Conservation (phyloP, 2,329 filamentous ascomycete genomes). For the Fusarium globosum region DNA sequence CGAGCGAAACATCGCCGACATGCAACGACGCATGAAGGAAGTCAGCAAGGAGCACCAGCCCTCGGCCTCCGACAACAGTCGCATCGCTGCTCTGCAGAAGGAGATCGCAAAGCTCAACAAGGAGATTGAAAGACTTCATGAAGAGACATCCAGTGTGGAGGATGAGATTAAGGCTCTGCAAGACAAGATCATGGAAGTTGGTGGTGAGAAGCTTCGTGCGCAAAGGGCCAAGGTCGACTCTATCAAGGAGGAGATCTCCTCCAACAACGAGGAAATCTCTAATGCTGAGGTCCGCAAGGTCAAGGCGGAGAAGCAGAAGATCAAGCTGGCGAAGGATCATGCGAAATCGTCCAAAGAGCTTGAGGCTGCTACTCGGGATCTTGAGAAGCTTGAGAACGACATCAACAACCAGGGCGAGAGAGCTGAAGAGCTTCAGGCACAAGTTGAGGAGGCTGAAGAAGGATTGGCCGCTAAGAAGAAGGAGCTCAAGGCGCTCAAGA, state of each 20-base stretch:
- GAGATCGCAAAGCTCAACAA: slow-evolving; percentile 79
- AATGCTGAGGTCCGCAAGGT: slow-evolving; percentile 87
- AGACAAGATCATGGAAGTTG: slow-evolving; percentile 98
- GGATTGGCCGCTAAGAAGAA: slow-evolving; percentile 81
- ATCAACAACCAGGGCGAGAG: slow-evolving; percentile 80
- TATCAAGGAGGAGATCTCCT: slow-evolving; percentile 85
- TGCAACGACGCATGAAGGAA: slow-evolving; percentile 86
- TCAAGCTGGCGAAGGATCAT: slow-evolving; percentile 86
- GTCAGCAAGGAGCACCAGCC: slow-evolving; percentile 83
- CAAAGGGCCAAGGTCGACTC: slow-evolving; percentile 93
- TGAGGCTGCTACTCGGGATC: slow-evolving; percentile 75
- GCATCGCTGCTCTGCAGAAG: slow-evolving; percentile 78
- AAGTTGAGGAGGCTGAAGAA: slow-evolving; percentile 85
- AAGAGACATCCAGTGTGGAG: slow-evolving; percentile 90
- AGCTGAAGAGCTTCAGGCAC: slow-evolving; percentile 76
- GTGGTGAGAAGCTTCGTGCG: slow-evolving; percentile 89
- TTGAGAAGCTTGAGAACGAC: slow-evolving; percentile 82
- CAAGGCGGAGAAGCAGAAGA: slow-evolving; percentile 92
- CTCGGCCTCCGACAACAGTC: slow-evolving; percentile 81
- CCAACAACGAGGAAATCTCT: slow-evolving; percentile 83
- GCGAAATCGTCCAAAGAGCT: slow-evolving; percentile 84
- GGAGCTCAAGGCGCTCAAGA: slow-evolving; percentile 82
- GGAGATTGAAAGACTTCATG: slow-evolving; percentile 82
- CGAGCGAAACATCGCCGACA: slow-evolving; percentile 84
- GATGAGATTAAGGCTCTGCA: slow-evolving; percentile 92